Evolutionary conservation across 163 green algal genomes (phyloP), one percentile per base, ranked within the genome.

Genomic region (Volvox carteri): DNA sequence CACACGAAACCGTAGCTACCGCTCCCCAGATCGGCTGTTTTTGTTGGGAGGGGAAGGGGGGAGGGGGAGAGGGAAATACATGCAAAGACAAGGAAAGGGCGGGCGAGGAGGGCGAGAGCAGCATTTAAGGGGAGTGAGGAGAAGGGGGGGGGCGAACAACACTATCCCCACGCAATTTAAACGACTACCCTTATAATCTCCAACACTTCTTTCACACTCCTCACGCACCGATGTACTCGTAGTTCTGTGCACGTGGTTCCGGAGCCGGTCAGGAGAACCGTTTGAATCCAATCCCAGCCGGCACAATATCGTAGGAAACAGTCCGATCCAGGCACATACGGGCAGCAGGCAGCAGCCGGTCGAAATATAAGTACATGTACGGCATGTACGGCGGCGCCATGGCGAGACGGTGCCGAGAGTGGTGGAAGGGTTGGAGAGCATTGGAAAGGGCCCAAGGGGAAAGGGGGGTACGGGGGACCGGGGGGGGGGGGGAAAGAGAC

Each of bases 1-100:
- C 83, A 88, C 37, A 88, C 83, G 37, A 81, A 88, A 12, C 83
- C 83, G 35, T 88, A 88, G 52, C 68, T 83, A 37, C 83, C 83
- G 83, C 83, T 88, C 28, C 83, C 83, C 16, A 88, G 68, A 9
- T 88, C 83, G 0, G 44, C 81, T 87, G 81, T 52, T 18, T 37
- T 3, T 30, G 68, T 2, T 50, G 16, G 35, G 23, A 37, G 16
- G 37, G 37, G 35, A 52, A 79, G 2, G 72, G 42, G 41, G 9
- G 21, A 39, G 72, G 72, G 2, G 14, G 72, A 23, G n/a, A 42
- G 4, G 41, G 72, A 2, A 8, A 35, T 54, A 18, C 11, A 2
- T 52, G 37, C 68, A 14, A 44, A 6, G 28, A 5, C 16, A 19
- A 23, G 14, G 56, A 23, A 19, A 28, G 5, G 56, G 56, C 5